phyloP scores from a whole-genome alignment of 2,329 filamentous ascomycete species.

The Ustilaginoidea virens region DNA sequence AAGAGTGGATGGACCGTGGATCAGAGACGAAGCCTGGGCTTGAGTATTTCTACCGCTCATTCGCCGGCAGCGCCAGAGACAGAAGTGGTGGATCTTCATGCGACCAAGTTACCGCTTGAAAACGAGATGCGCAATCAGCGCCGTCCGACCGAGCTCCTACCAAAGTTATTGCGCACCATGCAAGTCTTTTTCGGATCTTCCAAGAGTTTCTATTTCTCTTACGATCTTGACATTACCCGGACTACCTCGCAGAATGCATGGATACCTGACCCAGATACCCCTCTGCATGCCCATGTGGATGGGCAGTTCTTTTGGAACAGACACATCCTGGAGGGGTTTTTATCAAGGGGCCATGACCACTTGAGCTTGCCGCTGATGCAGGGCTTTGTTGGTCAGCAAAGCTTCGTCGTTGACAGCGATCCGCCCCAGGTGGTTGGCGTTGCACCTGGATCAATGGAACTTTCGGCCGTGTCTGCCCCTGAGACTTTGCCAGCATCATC shows the following conservation, averaged over 20 bases:
- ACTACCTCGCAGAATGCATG: constrained; percentile 26
- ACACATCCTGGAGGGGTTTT: constrained; percentile 57
- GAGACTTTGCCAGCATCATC: constrained; percentile 12
- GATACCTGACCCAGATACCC: constrained; percentile 16
- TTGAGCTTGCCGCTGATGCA: constrained; percentile 77
- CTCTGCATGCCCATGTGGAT: constrained; percentile 60
- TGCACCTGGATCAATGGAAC: constrained; percentile 29
- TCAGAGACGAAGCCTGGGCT: constrained; percentile 51
- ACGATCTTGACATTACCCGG: constrained; percentile 82
- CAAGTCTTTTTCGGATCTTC: constrained; percentile 72
- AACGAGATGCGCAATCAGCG: constrained; percentile 15
- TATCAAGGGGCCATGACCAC: constrained; percentile 53
- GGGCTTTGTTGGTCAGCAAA: constrained; percentile 78
- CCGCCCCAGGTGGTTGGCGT: constrained; percentile 37
- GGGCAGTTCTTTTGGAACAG: constrained; percentile 84
- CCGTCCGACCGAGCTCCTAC: constrained; percentile 41
- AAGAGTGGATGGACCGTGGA: constrained; percentile 65
- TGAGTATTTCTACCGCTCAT: constrained; percentile 30
- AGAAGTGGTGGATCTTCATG: constrained; percentile 7
- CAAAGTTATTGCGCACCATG: constrained; percentile 71
- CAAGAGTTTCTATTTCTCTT: constrained; percentile 85
- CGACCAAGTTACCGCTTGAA: constrained; percentile 22
- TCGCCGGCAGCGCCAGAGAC: constrained; percentile 8
- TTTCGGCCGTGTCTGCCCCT: constrained; percentile 21
- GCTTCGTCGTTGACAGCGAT: constrained; percentile 56